A percentile compares a stretch with the other conserved stretches of the same genome.
Evolutionary conservation across 2,329 filamentous ascomycete species (phyloP).

Genomic region (Penicillium glabrum): DNA sequence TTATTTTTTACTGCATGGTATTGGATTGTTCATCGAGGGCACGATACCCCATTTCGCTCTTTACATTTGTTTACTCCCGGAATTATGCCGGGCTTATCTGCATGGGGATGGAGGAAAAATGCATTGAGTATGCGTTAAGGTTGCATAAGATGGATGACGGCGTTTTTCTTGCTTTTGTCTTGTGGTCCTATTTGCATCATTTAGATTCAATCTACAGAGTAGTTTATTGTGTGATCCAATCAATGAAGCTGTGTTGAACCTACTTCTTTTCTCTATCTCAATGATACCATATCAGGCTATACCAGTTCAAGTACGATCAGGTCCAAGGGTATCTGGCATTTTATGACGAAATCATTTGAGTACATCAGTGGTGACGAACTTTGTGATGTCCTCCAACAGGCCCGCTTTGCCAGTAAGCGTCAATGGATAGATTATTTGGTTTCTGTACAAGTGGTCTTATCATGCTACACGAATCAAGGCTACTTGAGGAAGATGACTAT

Average conservation of each 20-base stretch:
- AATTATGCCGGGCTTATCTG: neutral
- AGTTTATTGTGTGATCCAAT: neutral
- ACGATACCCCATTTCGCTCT: neutral
- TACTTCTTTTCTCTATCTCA: too few species aligned
- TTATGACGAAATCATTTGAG: too few species aligned
- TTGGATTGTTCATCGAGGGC: neutral
- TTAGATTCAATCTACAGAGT: neutral
- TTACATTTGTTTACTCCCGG: neutral
- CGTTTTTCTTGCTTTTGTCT: neutral
- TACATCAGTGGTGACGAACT: too few species aligned
- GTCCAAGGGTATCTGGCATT: too few species aligned
- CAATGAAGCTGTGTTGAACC: neutral
- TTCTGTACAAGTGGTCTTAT: too few species aligned
- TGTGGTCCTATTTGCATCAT: neutral
- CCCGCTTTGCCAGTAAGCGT: neutral
- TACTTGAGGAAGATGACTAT: conserved; percentile 3
- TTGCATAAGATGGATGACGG: neutral
- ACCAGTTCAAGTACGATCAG: too few species aligned
- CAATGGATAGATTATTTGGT: neutral
- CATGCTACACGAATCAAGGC: too few species aligned
- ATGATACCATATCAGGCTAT: too few species aligned
- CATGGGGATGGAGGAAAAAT: neutral
- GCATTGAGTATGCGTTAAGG: neutral
- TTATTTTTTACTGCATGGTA: neutral
- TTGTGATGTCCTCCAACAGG: neutral